Percentiles rank a stretch among this genome's conserved stretches.
Conservation (phyloP, 2,329 filamentous ascomycete species). For the Juglanconis oblonga region DNA sequence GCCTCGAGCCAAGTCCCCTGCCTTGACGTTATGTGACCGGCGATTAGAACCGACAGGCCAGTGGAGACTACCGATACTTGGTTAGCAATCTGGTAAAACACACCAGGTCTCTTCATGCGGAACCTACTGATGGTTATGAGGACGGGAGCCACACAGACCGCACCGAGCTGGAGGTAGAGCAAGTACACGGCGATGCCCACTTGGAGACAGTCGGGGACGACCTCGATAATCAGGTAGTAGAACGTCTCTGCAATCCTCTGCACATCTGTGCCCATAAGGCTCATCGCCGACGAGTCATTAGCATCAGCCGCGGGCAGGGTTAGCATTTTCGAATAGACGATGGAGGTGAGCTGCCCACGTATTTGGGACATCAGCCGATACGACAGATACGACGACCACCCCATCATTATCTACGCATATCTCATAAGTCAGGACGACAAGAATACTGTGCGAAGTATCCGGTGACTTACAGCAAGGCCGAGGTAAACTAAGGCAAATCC, state of each 20-base stretch:
- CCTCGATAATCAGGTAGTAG: constrained; percentile 20
- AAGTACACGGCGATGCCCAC: constrained; percentile 27
- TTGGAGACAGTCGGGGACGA: constrained; percentile 24
- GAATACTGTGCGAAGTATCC: no score
- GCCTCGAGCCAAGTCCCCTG: constrained; percentile 48
- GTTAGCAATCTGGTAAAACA: background rate
- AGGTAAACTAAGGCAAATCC: constrained; percentile 20
- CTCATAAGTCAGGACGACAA: background rate
- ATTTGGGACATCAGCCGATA: constrained; percentile 25
- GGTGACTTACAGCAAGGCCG: constrained; percentile 17
- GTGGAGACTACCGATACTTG: background rate
- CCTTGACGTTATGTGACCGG: constrained; percentile 23
- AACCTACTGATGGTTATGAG: constrained; percentile 36
- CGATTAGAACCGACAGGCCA: constrained; percentile 26
- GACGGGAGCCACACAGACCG: constrained; percentile 42
- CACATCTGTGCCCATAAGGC: constrained; percentile 27
- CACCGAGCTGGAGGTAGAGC: constrained; percentile 34
- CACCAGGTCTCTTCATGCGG: background rate
- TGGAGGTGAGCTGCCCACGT: constrained; percentile 25
- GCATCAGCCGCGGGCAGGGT: constrained; percentile 18
- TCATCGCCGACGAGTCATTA: constrained; percentile 22
- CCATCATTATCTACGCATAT: constrained; percentile 1
- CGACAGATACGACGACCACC: constrained; percentile 14
- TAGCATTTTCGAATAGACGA: constrained; percentile 26
- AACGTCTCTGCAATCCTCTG: constrained; percentile 25